Conservation (phyloP, 2,329 filamentous ascomycete species). For the Colletotrichum tofieldiae region DNA sequence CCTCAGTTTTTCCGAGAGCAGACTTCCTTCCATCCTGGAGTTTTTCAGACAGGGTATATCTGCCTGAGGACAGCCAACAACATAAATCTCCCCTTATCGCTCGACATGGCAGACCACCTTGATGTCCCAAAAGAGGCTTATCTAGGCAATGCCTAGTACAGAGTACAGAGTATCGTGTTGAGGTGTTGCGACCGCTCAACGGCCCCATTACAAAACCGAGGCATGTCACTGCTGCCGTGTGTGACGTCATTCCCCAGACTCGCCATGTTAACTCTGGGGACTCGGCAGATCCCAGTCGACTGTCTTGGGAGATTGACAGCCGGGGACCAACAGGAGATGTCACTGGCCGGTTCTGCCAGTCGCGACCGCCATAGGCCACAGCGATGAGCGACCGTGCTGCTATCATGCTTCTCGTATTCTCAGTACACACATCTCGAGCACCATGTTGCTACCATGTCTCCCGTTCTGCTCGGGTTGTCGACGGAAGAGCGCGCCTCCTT, state of each 20-base stretch:
- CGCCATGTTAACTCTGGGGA: constrained; percentile 6
- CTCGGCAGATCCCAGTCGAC: constrained; percentile 12
- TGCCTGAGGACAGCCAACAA: constrained; percentile 9
- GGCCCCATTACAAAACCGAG: neutral
- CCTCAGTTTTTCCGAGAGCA: constrained; percentile 31
- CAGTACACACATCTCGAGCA: neutral
- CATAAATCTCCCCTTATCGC: neutral
- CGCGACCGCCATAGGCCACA: constrained; percentile 11
- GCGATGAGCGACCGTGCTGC: neutral
- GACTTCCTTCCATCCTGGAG: neutral
- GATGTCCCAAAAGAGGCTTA: neutral
- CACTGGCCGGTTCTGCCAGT: constrained; percentile 19
- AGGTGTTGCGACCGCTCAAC: neutral
- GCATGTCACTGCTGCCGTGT: neutral
- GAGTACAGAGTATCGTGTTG: neutral
- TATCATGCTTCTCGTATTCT: neutral
- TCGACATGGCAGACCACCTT: neutral
- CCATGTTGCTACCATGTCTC: neutral
- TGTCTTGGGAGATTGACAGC: neutral
- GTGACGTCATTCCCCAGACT: constrained; percentile 26
- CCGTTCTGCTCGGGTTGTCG: neutral
- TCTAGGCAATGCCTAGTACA: too few species aligned
- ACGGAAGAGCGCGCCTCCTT: neutral
- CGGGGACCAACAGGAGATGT: constrained; percentile 7
- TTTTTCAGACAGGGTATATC: neutral